Conservation (phyloP, 176 grass and related monocot species). For the Cocos nucifera region DNA sequence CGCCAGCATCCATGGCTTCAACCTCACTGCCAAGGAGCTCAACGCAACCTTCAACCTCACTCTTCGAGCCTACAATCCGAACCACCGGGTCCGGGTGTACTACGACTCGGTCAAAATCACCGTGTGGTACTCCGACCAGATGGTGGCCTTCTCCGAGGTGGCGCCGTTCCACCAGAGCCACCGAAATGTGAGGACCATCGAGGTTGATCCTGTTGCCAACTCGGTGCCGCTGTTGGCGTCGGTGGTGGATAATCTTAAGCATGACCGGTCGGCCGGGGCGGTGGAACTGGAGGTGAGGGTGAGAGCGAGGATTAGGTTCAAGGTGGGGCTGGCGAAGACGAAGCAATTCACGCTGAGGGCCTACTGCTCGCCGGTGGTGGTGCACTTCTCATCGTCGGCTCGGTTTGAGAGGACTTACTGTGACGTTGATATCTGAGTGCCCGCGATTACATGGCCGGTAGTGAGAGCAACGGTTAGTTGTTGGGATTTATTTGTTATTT, state of each 20-base stretch:
- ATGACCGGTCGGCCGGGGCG: constrained; percentile 25
- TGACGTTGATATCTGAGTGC: constrained; percentile 47
- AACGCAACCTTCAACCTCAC: constrained; percentile 62
- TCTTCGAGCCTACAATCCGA: constrained; percentile 45
- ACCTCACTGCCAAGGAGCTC: constrained; percentile 41
- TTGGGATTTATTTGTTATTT: no score
- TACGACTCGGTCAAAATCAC: constrained; percentile 43
- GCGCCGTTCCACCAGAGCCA: constrained; percentile 59
- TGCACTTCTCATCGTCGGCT: no score
- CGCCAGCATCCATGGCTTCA: constrained; percentile 38
- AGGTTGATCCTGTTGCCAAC: constrained; percentile 17
- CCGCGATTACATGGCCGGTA: no score
- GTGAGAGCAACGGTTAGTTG: no score
- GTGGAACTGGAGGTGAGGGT: constrained; percentile 66
- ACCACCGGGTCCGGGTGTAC: constrained; percentile 50
- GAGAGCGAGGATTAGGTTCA: constrained; percentile 42
- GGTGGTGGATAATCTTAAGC: constrained; percentile 27
- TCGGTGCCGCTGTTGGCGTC: constrained; percentile 15
- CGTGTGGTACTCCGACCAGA: constrained; percentile 39
- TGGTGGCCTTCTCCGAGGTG: constrained; percentile 35
- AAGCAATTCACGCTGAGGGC: constrained; percentile 44
- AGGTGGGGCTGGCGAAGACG: constrained; percentile 47
- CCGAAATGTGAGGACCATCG: constrained; percentile 41
- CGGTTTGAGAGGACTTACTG: constrained; percentile 22
- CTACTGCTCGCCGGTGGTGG: constrained; percentile 44